Evolutionary conservation across 495 filamentous ascomycete species (phyloP).

Genomic region (Neurospora sp.): DNA sequence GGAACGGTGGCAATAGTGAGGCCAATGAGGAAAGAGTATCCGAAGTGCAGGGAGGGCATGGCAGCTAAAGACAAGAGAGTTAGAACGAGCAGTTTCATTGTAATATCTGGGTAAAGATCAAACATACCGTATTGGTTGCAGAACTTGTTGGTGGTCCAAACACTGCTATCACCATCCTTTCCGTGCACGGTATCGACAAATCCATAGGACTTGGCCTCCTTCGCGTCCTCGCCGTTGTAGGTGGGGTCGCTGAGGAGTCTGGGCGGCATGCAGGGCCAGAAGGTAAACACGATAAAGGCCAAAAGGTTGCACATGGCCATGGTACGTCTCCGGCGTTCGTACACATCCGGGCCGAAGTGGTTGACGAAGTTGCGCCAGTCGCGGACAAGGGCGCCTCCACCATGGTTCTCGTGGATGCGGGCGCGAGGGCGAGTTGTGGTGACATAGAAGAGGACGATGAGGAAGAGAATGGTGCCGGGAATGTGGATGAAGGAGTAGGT

Average conservation of each 20-base stretch:
- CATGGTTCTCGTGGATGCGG: slow-evolving; percentile 24
- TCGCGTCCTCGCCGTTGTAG: slow-evolving; percentile 17
- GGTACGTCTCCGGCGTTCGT: slow-evolving; percentile 41
- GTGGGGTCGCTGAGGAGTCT: slow-evolving; percentile 50
- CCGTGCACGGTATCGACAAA: slow-evolving; percentile 71
- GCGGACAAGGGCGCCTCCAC: slow-evolving; percentile 16
- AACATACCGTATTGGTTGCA: slow-evolving; percentile 37
- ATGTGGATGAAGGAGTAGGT: slow-evolving; percentile 78
- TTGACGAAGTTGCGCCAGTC: slow-evolving; percentile 39
- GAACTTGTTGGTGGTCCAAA: slow-evolving; percentile 67
- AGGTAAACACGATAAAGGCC: slow-evolving; percentile 67
- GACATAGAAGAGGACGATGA: slow-evolving; percentile 58
- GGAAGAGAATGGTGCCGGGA: slow-evolving; percentile 61
- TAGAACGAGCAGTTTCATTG: not conserved
- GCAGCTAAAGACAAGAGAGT: slow-evolving; percentile 36
- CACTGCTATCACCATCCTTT: slow-evolving; percentile 41
- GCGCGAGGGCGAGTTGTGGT: slow-evolving; percentile 42
- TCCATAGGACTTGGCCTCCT: slow-evolving; percentile 38
- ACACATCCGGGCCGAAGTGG: slow-evolving; percentile 17
- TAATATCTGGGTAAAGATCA: not conserved
- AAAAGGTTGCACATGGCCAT: slow-evolving; percentile 67
- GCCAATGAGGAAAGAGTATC: slow-evolving; percentile 68
- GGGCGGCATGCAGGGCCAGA: slow-evolving; percentile 77
- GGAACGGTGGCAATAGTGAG: slow-evolving; percentile 47
- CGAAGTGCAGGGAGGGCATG: slow-evolving; percentile 75